Base-by-base conservation (phyloP, 306 rosid genomes). In the Fagus sylvatica region DNA sequence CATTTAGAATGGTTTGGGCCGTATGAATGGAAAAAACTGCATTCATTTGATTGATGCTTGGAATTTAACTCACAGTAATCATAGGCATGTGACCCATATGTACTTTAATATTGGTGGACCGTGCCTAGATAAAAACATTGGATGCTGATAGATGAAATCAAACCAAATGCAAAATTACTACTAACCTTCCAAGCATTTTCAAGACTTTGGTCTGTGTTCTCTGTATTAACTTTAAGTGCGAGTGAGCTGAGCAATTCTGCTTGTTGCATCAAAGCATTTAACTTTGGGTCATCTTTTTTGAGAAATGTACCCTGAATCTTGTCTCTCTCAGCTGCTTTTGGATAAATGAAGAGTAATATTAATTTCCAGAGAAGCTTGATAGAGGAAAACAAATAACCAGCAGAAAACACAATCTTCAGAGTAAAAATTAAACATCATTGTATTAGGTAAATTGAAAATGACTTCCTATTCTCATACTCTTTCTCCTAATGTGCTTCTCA, bases 181-280 rank as follows among this genome's bases (percentile, higher is more conserved):
- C 95, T 85, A 85, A 95, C 99, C 98, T 93, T 96, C 99, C 99
- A 96, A 69, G 98, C 96, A 80, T 87, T 86, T 82, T 96, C 99
- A 76, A 96, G 98, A 84, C 97, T 96, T 83, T 89, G 99, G 43
- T 93, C 97, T 86, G 91, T 83, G 78, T 89, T 96, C 79, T 96
- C 94, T 69, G 90, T 53, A 77, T 90, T 90, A 80, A 93, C 97
- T 86, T 93, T 91, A 65, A 85, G 80, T 41, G 99, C 97, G 34
- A 96, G 82, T 60, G 99, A 96, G 80, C 94, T 88, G 76, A 96
- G 93, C 79, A 96, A 69, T 71, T 93, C 98, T 22, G 98, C 99
- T 90, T 96, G 99, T 85, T 96, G 96, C 89, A 92, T 88, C 89
- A 96, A 85, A 68, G 90, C 87, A 6, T 54, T 84, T 80, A 93